A percentile compares a stretch with the other conserved stretches of the same genome.
Conservation (phyloP, 208 protist genomes). For the Crithidia sp. region DNA sequence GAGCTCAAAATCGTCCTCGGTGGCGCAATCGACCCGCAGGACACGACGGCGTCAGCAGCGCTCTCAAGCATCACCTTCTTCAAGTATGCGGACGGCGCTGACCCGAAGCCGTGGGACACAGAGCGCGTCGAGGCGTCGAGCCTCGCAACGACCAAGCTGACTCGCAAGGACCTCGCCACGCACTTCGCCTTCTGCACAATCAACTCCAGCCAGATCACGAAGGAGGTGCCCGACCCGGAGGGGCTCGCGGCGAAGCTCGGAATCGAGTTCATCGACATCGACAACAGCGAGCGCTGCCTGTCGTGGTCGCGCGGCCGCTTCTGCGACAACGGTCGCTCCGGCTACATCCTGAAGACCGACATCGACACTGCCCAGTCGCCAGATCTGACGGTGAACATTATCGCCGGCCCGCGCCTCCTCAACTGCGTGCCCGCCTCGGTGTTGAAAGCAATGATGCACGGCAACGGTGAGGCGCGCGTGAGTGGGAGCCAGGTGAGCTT, state of each 20-base stretch:
- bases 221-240: conserved; percentile 35
- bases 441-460: conserved; percentile 53
- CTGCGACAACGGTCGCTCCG: conserved; percentile 82
- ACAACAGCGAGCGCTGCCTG: conserved; percentile 51
- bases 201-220: conserved; percentile 24
- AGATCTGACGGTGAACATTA: conserved; percentile 66
- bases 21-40: conserved; percentile 69
- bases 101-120: conserved; percentile 74
- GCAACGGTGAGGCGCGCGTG: conserved; percentile 51
- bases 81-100: conserved; percentile 50
- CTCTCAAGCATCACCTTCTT: conserved; percentile 86
- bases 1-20: conserved; percentile 88
- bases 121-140: conserved; percentile 32
- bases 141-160: conserved; percentile 36
- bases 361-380: conserved; percentile 44
- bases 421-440: conserved; percentile 49
- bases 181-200: conserved; percentile 77
- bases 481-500: conserved; percentile 71
- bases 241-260: conserved; percentile 54
- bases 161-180: conserved; percentile 48
- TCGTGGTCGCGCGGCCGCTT: conserved; percentile 77
- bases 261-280: conserved; percentile 78
- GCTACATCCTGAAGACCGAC: conserved; percentile 83
- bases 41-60: conserved; percentile 51
- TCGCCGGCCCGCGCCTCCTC: conserved; percentile 73